Evolutionary conservation across 257 asterid genomes (phyloP).

Genomic region (Galeopsis tetrahit): DNA sequence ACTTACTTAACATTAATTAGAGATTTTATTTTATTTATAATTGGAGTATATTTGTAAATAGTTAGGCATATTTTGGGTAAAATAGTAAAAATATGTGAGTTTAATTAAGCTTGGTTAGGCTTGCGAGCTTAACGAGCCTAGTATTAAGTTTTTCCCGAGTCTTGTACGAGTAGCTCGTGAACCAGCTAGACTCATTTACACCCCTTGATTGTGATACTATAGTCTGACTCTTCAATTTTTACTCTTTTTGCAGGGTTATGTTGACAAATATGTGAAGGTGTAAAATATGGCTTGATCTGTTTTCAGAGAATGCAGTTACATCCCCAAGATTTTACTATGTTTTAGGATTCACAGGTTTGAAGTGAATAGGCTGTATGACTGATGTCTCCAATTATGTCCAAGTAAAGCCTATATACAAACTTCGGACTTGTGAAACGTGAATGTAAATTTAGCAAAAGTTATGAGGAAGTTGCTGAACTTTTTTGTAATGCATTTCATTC

Average conservation of each 20-base stretch:
- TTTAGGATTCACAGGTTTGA: conserved; percentile 33
- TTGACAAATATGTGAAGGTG: conserved; percentile 84
- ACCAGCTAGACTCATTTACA: too few relatives aligned
- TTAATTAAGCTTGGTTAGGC: too few relatives aligned
- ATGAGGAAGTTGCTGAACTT: conserved; percentile 35
- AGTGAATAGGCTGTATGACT: conserved; percentile 27
- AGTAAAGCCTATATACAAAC: conserved; percentile 27
- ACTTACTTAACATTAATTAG: too few relatives aligned
- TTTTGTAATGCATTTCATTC: conserved; percentile 38
- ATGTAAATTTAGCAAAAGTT: conserved; percentile 39
- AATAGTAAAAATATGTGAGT: too few relatives aligned
- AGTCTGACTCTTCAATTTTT: conserved; percentile 29
- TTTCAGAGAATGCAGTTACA: conserved; percentile 34
- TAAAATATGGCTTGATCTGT: conserved; percentile 41
- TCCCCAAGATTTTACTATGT: conserved; percentile 14
- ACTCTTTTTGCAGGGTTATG: conserved; percentile 75
- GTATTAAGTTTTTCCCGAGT: too few relatives aligned
- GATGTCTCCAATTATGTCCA: conserved; percentile 24
- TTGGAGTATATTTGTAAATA: too few relatives aligned
- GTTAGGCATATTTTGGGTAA: too few relatives aligned
- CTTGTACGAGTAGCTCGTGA: too few relatives aligned
- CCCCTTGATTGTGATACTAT: too few relatives aligned
- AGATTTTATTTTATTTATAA: too few relatives aligned
- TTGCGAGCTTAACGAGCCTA: too few relatives aligned
- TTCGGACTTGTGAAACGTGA: conserved; percentile 34